Conservation (phyloP, 768 basidiomycete genomes). For the Phaeolepiota aurea region DNA sequence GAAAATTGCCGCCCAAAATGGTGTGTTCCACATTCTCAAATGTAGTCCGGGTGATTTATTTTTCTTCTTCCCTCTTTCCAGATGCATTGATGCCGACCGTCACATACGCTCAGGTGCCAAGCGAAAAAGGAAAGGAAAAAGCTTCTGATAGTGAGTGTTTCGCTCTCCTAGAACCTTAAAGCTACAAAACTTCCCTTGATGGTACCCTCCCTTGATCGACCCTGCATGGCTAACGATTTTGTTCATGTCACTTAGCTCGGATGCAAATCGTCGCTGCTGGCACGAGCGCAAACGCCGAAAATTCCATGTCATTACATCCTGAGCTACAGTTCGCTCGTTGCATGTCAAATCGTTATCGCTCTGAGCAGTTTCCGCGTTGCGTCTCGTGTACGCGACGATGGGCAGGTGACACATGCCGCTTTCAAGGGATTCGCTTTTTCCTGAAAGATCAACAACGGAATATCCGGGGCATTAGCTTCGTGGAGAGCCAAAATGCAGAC, state of each 20-base stretch:
- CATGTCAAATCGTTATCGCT: conserved; percentile 75
- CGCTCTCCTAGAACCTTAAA: not conserved
- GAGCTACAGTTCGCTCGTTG: conserved; percentile 76
- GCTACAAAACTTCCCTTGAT: not conserved
- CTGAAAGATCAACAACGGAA: conserved; percentile 50
- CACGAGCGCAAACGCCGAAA: conserved; percentile 11
- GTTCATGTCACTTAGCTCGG: conserved; percentile 7
- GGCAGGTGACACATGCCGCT: conserved; percentile 83
- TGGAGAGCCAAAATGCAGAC: conserved; percentile 52
- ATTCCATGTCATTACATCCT: conserved; percentile 34
- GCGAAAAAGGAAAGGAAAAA: conserved; percentile 40
- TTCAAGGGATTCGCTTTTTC: conserved; percentile 79
- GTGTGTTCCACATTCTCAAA: conserved; percentile 23
- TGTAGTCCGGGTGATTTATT: conserved; percentile 4
- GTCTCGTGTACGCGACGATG: conserved; percentile 81
- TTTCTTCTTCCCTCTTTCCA: conserved; percentile 6
- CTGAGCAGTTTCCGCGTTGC: conserved; percentile 69
- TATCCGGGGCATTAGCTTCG: conserved; percentile 63
- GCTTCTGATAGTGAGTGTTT: conserved; percentile 25
- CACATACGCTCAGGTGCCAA: conserved; percentile 25
- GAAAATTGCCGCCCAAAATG: conserved; percentile 55
- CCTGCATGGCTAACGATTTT: not conserved
- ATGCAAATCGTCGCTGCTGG: conserved; percentile 23
- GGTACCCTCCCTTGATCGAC: not conserved
- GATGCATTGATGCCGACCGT: conserved; percentile 40